These are phyloP conservation scores for Aspergillus neotritici DNA, from an alignment of 2,329 filamentous ascomycete species.

Conservation along the genomic window DNA sequence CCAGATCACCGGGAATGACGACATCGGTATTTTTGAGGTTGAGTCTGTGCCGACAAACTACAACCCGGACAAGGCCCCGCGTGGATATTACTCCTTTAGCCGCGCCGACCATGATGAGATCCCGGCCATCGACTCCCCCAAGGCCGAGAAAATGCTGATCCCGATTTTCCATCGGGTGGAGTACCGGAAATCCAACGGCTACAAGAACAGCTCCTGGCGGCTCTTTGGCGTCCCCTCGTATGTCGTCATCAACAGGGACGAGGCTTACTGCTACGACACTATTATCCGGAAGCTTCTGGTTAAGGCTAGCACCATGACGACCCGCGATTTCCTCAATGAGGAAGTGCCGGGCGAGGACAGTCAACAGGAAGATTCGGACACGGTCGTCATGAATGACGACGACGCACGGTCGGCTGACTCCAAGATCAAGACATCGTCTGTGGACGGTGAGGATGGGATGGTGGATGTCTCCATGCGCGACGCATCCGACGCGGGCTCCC, in stretches of 20 bases:
- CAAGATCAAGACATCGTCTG: conserved; percentile 69
- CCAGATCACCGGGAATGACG: conserved; percentile 56
- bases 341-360: conserved; percentile 37
- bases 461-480: conserved; percentile 86
- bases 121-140: conserved; percentile 38
- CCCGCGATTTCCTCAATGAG: conserved; percentile 57
- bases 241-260: conserved; percentile 68
- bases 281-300: conserved; percentile 77
- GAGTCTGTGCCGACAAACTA: conserved; percentile 75
- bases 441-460: conserved; percentile 83
- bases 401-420: conserved; percentile 61
- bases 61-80: conserved; percentile 51
- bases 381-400: conserved; percentile 58
- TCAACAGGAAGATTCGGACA: conserved; percentile 62
- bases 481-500: conserved; percentile 32
- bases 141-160: conserved; percentile 43
- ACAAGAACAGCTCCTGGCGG: conserved; percentile 21
- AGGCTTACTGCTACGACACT: conserved; percentile 61
- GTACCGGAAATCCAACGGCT: conserved; percentile 18
- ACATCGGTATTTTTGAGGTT: conserved; percentile 69
- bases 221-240: conserved; percentile 50
- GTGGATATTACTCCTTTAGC: conserved; percentile 28
- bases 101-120: conserved; percentile 36
- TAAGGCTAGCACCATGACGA: conserved; percentile 71
- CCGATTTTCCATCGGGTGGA: conserved; percentile 44